These are phyloP conservation scores for Cercospora zeae-maydis DNA, from an alignment of 2,329 filamentous ascomycete species.

Conservation along the genomic window DNA sequence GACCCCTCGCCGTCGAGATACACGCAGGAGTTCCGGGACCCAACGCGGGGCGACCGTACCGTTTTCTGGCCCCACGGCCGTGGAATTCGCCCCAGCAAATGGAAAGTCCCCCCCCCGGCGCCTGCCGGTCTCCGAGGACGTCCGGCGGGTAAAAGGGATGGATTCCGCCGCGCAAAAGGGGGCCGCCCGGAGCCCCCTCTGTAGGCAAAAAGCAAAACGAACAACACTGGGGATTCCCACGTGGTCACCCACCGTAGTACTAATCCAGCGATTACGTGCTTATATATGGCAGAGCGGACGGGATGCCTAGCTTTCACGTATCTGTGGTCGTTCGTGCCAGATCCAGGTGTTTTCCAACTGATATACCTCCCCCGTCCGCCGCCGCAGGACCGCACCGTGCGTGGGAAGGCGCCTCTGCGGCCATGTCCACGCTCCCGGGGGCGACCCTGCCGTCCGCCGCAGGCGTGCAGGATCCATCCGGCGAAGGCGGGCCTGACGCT, in stretches of 20 bases:
- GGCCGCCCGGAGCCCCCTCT: neutral
- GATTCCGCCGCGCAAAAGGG: neutral
- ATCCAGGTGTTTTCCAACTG: neutral
- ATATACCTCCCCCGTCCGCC: neutral
- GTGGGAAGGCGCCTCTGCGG: neutral
- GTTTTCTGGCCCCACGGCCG: neutral
- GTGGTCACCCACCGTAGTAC: conserved; percentile 12
- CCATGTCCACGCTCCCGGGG: neutral
- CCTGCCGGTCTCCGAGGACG: neutral
- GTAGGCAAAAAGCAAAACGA: conserved; percentile 7
- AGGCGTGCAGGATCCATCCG: no score
- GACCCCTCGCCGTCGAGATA: no score
- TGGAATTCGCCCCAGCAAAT: neutral
- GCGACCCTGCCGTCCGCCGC: neutral
- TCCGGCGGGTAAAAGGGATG: neutral
- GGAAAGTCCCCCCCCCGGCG: neutral
- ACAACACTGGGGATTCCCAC: conserved; percentile 11
- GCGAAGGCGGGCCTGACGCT: no score
- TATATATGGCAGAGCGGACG: conserved; percentile 8
- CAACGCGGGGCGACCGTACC: neutral
- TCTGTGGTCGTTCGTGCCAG: conserved; percentile 10
- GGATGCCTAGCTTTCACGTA: conserved; percentile 8
- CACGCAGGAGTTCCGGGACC: no score
- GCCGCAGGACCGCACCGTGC: neutral
- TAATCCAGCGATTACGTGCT: conserved; percentile 12